These are phyloP conservation scores for Rutstroemia sp. DNA, from an alignment of 2,329 filamentous ascomycete genomes.

Conservation along the genomic window DNA sequence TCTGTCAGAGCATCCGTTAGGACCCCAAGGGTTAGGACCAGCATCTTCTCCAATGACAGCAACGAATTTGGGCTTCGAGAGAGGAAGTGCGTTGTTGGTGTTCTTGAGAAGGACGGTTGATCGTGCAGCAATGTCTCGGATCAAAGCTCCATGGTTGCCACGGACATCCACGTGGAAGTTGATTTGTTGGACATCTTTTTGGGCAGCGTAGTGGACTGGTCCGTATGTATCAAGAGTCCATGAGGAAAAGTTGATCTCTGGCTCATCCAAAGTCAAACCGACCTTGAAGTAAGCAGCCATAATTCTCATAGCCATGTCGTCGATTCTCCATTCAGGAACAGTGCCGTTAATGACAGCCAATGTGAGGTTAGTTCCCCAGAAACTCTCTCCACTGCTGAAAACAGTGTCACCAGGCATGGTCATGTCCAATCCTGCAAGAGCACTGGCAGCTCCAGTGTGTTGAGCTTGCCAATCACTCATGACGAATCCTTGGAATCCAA, in stretches of 20 bases:
- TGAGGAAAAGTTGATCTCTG: conserved; percentile 72
- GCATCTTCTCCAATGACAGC: conserved; percentile 80
- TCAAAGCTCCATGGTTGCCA: conserved; percentile 60
- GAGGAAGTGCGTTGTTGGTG: conserved; percentile 57
- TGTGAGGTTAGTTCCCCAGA: conserved; percentile 82
- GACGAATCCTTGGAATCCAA: conserved; percentile 75
- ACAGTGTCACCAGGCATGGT: conserved; percentile 78
- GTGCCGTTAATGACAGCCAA: conserved; percentile 84
- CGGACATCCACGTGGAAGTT: conserved; percentile 84
- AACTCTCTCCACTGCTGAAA: conserved; percentile 58
- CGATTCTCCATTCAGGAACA: conserved; percentile 75
- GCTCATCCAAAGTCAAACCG: conserved; percentile 41
- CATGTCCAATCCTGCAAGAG: conserved; percentile 50
- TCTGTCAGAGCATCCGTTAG: conserved; percentile 53
- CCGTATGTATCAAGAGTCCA: conserved; percentile 68
- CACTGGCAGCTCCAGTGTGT: conserved; percentile 2
- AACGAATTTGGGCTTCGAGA: conserved; percentile 70
- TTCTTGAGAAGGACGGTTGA: conserved; percentile 91
- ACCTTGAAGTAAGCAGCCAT: conserved; percentile 65
- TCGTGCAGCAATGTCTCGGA: conserved; percentile 70
- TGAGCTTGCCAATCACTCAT: conserved; percentile 71
- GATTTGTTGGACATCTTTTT: conserved; percentile 57
- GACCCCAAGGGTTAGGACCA: conserved; percentile 50
- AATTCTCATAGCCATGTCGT: conserved; percentile 87
- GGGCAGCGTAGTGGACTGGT: conserved; percentile 33